Percentiles rank a stretch among this genome's conserved stretches.
phyloP scores from a whole-genome alignment of 2,329 filamentous ascomycete species.

The Apiospora sp. region DNA sequence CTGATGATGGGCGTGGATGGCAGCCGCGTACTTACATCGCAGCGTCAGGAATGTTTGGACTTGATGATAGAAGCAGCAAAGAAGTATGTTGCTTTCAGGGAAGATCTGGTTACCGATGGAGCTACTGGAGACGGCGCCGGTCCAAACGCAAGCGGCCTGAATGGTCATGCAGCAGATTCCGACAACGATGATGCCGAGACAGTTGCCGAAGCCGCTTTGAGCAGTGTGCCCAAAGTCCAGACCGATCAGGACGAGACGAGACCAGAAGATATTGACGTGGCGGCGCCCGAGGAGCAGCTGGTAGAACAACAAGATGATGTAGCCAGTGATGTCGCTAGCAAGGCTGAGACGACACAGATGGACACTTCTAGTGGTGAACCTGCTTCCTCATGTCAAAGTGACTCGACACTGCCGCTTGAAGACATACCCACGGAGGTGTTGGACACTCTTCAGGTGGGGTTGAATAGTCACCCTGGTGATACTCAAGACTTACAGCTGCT shows the following conservation, averaged over 20 bases:
- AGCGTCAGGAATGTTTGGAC: conserved; percentile 57
- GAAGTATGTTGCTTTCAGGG: conserved; percentile 52
- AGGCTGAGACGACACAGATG: conserved; percentile 27
- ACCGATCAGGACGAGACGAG: conserved; percentile 36
- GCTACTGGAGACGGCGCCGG: not conserved
- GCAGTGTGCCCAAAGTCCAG: conserved; percentile 17
- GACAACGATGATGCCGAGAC: conserved; percentile 22
- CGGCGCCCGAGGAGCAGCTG: conserved; percentile 50
- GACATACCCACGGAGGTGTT: no score
- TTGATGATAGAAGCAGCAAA: conserved; percentile 59
- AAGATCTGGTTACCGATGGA: not conserved
- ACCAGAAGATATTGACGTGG: conserved; percentile 61
- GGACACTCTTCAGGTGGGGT: not conserved
- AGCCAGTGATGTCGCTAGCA: conserved; percentile 26
- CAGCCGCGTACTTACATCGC: conserved; percentile 36
- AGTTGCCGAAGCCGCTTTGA: conserved; percentile 23
- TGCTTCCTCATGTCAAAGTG: not conserved
- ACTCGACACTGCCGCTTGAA: not conserved
- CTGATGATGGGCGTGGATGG: conserved; percentile 53
- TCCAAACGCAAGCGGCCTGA: not conserved
- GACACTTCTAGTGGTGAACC: conserved; percentile 26
- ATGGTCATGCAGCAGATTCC: conserved; percentile 1
- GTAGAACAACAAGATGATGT: conserved; percentile 39
- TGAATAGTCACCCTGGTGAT: not conserved
- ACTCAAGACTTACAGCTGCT: not conserved